Conservation (phyloP, 192 early-diverging fungal species). For the Chytriomyces sp. region DNA sequence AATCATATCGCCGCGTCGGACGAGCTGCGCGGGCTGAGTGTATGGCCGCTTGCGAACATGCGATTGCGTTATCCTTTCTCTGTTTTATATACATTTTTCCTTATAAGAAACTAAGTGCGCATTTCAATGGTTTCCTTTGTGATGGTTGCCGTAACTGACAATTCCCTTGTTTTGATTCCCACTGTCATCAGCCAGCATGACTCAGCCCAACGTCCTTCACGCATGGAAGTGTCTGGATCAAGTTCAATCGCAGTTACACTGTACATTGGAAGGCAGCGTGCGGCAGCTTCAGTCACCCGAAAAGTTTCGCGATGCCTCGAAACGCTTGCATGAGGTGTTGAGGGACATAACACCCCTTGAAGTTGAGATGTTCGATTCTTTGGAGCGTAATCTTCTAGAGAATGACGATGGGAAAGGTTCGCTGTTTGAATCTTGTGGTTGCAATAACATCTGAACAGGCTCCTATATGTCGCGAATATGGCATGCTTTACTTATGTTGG, state of each 20-base stretch:
- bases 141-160: too few species aligned
- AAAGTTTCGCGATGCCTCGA: background rate
- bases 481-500: background rate
- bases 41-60: constrained; percentile 9
- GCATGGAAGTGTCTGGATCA: constrained; percentile 5
- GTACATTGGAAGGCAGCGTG: background rate
- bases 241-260: background rate
- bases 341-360: background rate
- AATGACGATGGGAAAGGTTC: background rate
- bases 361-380: background rate
- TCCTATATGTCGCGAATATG: too few species aligned
- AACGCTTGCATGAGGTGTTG: background rate
- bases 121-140: too few species aligned
- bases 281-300: background rate
- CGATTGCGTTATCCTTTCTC: too few species aligned
- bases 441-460: too few species aligned
- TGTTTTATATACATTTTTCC: too few species aligned
- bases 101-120: too few species aligned
- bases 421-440: too few species aligned
- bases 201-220: background rate
- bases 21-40: background rate
- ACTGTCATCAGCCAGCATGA: background rate
- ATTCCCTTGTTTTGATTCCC: too few species aligned
- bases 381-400: background rate
- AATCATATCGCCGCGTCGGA: background rate